Conservation (phyloP, 805 yeast species). For the Spathaspora sp. region DNA sequence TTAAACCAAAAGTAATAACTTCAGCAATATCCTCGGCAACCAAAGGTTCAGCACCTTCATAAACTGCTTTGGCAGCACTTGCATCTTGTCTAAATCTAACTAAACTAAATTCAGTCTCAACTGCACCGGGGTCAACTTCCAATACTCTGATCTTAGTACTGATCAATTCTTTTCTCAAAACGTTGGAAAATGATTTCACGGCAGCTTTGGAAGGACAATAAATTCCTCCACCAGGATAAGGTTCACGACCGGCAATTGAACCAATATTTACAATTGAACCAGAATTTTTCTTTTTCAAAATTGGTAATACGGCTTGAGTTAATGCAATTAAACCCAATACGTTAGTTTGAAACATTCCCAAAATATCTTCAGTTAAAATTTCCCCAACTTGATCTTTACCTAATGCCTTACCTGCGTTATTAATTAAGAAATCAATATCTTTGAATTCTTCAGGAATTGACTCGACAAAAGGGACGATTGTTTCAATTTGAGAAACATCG, state of each 20-base stretch:
- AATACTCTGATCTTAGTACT: slow-evolving; percentile 67
- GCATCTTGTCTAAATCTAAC: slow-evolving; percentile 64
- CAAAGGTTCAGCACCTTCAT: slow-evolving; percentile 66
- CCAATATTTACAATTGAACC: slow-evolving; percentile 77
- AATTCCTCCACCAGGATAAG: slow-evolving; percentile 76
- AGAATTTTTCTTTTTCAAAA: slow-evolving; percentile 62
- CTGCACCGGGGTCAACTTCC: slow-evolving; percentile 77
- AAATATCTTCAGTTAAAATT: slow-evolving; percentile 60
- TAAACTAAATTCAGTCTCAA: slow-evolving; percentile 71
- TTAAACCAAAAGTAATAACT: slow-evolving; percentile 59
- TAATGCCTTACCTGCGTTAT: slow-evolving; percentile 77
- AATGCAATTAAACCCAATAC: slow-evolving; percentile 81
- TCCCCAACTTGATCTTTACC: slow-evolving; percentile 77
- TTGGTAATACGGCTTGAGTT: slow-evolving; percentile 75
- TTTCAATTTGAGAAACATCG: slow-evolving; percentile 39
- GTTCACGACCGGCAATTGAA: slow-evolving; percentile 75
- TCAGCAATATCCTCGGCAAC: slow-evolving; percentile 75
- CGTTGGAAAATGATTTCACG: slow-evolving; percentile 65
- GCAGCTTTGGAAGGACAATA: slow-evolving; percentile 77
- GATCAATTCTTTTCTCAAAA: slow-evolving; percentile 71
- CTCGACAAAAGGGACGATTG: slow-evolving; percentile 47
- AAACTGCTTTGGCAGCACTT: slow-evolving; percentile 59
- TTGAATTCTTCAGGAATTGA: slow-evolving; percentile 56
- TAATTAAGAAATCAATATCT: slow-evolving; percentile 63
- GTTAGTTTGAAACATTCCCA: slow-evolving; percentile 79